Evolutionary conservation across 306 rosid species (phyloP).

Genomic region (Herpetospermum pedunculosum): DNA sequence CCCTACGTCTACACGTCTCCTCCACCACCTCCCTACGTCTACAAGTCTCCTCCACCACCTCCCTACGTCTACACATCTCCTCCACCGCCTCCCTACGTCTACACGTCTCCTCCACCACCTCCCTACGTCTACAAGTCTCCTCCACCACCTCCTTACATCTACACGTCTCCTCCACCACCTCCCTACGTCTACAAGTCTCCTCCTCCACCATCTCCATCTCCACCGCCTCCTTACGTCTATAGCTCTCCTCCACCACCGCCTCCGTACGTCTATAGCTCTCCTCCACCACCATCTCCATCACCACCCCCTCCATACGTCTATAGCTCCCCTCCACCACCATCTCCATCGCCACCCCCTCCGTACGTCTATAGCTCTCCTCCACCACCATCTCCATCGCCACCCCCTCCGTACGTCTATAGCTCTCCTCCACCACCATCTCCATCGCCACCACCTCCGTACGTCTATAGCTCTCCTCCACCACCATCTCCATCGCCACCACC

Average conservation of each 20-base stretch:
- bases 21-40: not conserved
- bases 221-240: not conserved
- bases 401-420: too few relatives aligned
- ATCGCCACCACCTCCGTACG: not conserved
- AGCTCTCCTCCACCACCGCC: not conserved
- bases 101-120: slow-evolving; percentile 11
- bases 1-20: too few relatives aligned
- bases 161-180: slow-evolving; percentile 7
- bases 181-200: too few relatives aligned
- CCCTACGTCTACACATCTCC: too few relatives aligned
- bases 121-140: slow-evolving; percentile 10
- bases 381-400: too few relatives aligned
- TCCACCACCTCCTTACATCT: slow-evolving; percentile 6
- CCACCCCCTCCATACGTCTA: not conserved
- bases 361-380: too few relatives aligned
- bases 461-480: not conserved
- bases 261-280: not conserved
- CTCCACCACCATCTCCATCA: too few relatives aligned
- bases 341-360: too few relatives aligned
- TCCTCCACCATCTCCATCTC: too few relatives aligned
- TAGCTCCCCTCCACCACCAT: not conserved
- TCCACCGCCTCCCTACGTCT: too few relatives aligned
- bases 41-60: not conserved
- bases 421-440: too few relatives aligned
- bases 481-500: too few relatives aligned